These are phyloP conservation scores for Aspergillus arachidicola DNA, from an alignment of 2,329 filamentous ascomycete species.

Conservation along the genomic window DNA sequence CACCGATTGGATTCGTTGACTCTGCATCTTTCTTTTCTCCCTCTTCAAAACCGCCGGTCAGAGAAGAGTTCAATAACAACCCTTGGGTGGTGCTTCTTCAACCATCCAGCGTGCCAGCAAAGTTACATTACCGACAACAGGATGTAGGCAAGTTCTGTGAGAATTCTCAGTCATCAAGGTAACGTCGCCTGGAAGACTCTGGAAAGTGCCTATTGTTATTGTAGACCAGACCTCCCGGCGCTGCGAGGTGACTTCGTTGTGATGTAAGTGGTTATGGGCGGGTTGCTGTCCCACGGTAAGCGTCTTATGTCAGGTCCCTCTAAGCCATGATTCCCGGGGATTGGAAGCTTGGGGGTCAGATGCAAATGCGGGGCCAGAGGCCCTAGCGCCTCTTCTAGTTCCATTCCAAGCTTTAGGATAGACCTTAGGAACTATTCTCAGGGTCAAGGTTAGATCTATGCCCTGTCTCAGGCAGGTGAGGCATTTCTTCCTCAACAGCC, in stretches of 20 bases:
- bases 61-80: too few relatives aligned
- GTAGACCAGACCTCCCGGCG: too few relatives aligned
- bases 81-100: too few relatives aligned
- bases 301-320: background rate
- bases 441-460: background rate
- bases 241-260: background rate
- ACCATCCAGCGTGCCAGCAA: too few relatives aligned
- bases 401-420: background rate
- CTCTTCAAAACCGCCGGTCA: too few relatives aligned
- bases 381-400: background rate
- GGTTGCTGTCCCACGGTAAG: background rate
- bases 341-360: background rate
- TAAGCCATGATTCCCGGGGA: background rate
- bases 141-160: too few relatives aligned
- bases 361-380: background rate
- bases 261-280: background rate
- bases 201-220: too few relatives aligned
- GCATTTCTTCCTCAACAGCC: background rate
- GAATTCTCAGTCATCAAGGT: too few relatives aligned
- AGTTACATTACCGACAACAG: too few relatives aligned
- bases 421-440: background rate
- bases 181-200: too few relatives aligned
- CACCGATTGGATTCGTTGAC: background rate
- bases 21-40: too few relatives aligned
- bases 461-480: background rate